Conservation (phyloP, 2,329 filamentous ascomycete genomes). For the Hawksworthiomyces lignivorus region DNA sequence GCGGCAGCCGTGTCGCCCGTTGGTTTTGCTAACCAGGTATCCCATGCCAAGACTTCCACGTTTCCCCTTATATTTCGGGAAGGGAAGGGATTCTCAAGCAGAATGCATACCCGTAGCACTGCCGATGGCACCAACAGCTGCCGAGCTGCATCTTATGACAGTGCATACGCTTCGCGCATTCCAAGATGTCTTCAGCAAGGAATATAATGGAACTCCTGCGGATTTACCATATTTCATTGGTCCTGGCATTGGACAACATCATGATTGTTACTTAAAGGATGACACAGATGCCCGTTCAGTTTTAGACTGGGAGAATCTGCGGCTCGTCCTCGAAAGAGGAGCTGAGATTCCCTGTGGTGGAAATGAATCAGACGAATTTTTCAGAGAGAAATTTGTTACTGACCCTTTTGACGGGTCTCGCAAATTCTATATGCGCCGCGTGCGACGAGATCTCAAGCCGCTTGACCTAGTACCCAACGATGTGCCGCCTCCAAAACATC, state of each 20-base stretch:
- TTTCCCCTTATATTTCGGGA: slow-evolving; percentile 67
- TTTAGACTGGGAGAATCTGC: slow-evolving; percentile 52
- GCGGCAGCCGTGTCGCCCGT: slow-evolving; percentile 49
- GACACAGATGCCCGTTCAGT: slow-evolving; percentile 21
- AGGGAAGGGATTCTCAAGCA: slow-evolving; percentile 52
- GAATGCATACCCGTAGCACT: slow-evolving; percentile 36
- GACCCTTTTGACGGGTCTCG: slow-evolving; percentile 57
- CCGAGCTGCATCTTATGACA: slow-evolving; percentile 47
- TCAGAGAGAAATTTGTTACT: slow-evolving; percentile 43
- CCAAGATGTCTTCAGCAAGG: slow-evolving; percentile 81
- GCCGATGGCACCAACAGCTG: slow-evolving; percentile 34
- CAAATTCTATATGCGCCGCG: slow-evolving; percentile 47
- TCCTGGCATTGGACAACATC: slow-evolving; percentile 35
- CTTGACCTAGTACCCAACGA: slow-evolving; percentile 56
- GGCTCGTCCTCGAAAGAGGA: slow-evolving; percentile 3
- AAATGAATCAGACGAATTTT: slow-evolving; percentile 39
- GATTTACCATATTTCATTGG: slow-evolving; percentile 80
- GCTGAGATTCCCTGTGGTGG: slow-evolving; percentile 32
- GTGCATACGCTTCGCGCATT: slow-evolving; percentile 71
- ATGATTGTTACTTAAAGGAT: too few species aligned
- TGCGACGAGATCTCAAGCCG: slow-evolving; percentile 52
- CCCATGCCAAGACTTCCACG: slow-evolving; percentile 55
- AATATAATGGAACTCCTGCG: slow-evolving; percentile 54
- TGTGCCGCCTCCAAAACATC: slow-evolving; percentile 40
- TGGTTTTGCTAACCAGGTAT: slow-evolving; percentile 65